Evolutionary conservation across 2,329 filamentous ascomycete species (phyloP).

Genomic region (Teratosphaeria epicoccoides): DNA sequence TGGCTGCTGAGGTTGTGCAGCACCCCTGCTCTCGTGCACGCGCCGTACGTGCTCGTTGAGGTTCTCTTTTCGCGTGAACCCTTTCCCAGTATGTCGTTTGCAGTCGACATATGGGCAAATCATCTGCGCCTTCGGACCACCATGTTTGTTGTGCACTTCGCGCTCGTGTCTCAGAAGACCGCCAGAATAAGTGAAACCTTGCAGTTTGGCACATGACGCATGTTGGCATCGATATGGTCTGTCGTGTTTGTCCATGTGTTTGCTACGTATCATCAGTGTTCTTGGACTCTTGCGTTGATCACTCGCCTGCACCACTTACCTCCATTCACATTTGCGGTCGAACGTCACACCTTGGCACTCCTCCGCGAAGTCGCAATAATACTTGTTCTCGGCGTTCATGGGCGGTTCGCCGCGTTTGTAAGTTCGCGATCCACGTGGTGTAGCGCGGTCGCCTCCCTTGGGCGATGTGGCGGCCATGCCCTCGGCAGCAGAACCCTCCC

Average conservation of each 20-base stretch:
- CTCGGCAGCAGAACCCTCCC: conserved; percentile 1
- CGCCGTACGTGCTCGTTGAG: conserved; percentile 85
- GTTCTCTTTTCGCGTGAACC: conserved; percentile 89
- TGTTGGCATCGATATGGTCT: conserved; percentile 79
- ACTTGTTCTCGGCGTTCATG: conserved; percentile 61
- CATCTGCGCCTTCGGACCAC: conserved; percentile 75
- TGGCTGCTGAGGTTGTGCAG: conserved; percentile 10
- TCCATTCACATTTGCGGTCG: conserved; percentile 83
- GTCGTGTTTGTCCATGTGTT: conserved; percentile 98
- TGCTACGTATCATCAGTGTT: conserved; percentile 43
- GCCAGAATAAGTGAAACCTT: conserved; percentile 90
- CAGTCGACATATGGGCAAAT: conserved; percentile 80
- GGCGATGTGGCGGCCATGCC: conserved; percentile 8
- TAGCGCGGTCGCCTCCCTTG: not conserved
- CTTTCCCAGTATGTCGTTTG: conserved; percentile 78
- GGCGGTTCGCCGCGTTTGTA: conserved; percentile 40
- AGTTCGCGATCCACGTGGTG: conserved; percentile 13
- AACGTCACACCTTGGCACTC: conserved; percentile 65
- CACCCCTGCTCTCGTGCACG: conserved; percentile 47
- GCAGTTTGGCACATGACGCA: conserved; percentile 78
- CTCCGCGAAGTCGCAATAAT: conserved; percentile 55
- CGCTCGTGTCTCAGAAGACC: conserved; percentile 82
- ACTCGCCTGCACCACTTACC: conserved; percentile 48
- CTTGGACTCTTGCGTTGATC: not conserved
- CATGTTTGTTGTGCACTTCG: conserved; percentile 85